Evolutionary conservation across 495 filamentous ascomycete genomes (phyloP), one percentile per base, ranked within the genome.

Genomic region (Podospora fimiseda): DNA sequence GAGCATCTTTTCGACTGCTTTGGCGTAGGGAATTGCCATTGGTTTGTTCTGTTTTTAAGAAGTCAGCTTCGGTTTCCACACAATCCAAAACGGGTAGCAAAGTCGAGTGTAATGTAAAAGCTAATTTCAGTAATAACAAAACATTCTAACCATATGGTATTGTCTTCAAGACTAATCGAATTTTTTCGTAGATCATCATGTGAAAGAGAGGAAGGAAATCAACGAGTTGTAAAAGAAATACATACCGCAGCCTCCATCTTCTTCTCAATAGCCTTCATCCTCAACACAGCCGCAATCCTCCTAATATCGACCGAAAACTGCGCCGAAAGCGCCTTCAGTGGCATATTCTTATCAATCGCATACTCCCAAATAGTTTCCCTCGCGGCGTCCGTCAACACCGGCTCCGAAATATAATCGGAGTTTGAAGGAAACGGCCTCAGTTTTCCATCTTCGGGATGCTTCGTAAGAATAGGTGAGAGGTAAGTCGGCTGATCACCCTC

Each of bases 161-260:
- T 81, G 89, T 96, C 92, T 96, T 96, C 77, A 92, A 96, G 92
- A 96, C 92, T 95, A 95, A 98, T 96, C 92, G 90, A 84, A 82
- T 79, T 80, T 78, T 80, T 75, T 88, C 86, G 84, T 85, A 85
- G 85, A 58, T 75, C 77, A 82, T 77, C 74, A 78, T 74, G 44
- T 42, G 49, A 51, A 27, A 37, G 43, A 44, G 45, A 49, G 55
- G 64, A 58, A n/a, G n/a, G n/a, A n/a, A n/a, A n/a, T n/a, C n/a
- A n/a, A n/a, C n/a, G n/a, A n/a, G n/a, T n/a, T n/a, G n/a, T n/a
- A n/a, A 53, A 49, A 46, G 64, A 55, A 54, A 62, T 54, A 64
- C 68, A 70, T 47, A 96, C 93, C 77, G 88, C 74, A 53, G 76
- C 64, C 52, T 76, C 63, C 88, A 81, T 89, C 51, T 83, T 71